Evolutionary conservation across 441 rosid species (phyloP).

Genomic region (Populus tomentosa): DNA sequence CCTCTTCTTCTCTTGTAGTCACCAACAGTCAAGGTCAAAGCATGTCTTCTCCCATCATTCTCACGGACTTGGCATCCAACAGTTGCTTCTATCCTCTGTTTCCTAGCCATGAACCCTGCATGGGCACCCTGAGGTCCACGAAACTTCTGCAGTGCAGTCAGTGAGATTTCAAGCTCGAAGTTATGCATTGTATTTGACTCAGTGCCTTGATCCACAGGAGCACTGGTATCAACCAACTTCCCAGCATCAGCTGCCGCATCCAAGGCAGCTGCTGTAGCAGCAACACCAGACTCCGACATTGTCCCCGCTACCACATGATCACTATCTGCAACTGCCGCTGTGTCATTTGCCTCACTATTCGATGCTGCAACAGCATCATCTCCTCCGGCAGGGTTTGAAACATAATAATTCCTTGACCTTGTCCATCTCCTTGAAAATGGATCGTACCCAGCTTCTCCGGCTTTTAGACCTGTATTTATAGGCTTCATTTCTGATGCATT

Average conservation of each 20-base stretch:
- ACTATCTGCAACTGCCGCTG: conserved; percentile 14
- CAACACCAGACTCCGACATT: conserved; percentile 25
- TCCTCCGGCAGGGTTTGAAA: conserved; percentile 43
- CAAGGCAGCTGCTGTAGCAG: conserved; percentile 75
- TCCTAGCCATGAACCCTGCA: conserved; percentile 88
- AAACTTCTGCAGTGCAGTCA: conserved; percentile 56
- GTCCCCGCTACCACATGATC: conserved; percentile 23
- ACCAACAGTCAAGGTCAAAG: conserved; percentile 79
- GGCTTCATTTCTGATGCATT: conserved; percentile 81
- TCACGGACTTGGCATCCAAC: conserved; percentile 72
- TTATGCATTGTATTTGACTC: conserved; percentile 66
- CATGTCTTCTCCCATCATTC: conserved; percentile 84
- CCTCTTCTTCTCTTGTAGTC: conserved; percentile 99
- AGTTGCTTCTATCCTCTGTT: conserved; percentile 81
- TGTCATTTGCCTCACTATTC: conserved; percentile 28
- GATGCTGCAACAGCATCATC: conserved; percentile 31
- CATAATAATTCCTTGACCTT: conserved; percentile 81
- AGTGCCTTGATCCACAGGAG: conserved; percentile 81
- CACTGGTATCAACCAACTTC: conserved; percentile 85
- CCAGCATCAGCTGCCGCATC: conserved; percentile 97
- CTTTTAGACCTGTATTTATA: conserved; percentile 54
- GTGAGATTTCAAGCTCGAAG: conserved; percentile 73
- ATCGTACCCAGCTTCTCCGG: conserved; percentile 96
- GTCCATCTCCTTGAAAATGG: conserved; percentile 99
- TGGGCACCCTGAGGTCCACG: conserved; percentile 85